Base-by-base conservation (phyloP, 495 filamentous ascomycete species). In the Podospora anserina region DNA sequence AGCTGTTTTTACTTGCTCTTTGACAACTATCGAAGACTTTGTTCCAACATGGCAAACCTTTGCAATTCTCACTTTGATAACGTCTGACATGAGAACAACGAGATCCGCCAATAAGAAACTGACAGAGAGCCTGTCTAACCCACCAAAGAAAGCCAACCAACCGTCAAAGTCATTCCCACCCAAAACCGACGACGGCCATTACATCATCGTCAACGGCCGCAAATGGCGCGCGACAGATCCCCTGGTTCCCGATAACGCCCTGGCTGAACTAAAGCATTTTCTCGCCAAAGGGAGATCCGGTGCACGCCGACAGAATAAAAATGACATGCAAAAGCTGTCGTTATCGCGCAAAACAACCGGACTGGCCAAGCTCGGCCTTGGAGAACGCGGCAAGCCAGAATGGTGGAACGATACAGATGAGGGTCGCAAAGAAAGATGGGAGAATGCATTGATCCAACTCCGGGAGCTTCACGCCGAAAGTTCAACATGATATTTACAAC, bases 391-490 rank as follows among this genome's bases (percentile, higher is more conserved):
- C 44, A 70, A 67, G 55, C 69, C 65, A 11, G 69, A 70, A 57
- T 70, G 69, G 69, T 70, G 69, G 69, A 67, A 70, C 60, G 69
- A 67, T 23, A 67, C 64, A 6, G 16, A 63, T n/a, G 54, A 64
- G 18, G 64, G 60, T 13, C 53, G 69, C n/a, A 28, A 63, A 32
- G 18, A 59, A 53, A 44, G 69, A 64, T 70, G 69, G 69, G 60
- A 70, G 39, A 53, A 28, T 9, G 59, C 69, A 7, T 34, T 66
- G 53, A 18, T 15, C 13, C 20, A 66, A 32, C 60, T 70, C 19
- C 49, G 68, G n/a, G 61, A 63, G 23, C 28, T 61, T 2, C 23
- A 61, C 7, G 2, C 19, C 28, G 15, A 11, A 4, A 20, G 11
- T 20, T 58, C 56, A 20, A 11, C n/a, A 4, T 58, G 30, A 60